Evolutionary conservation across 768 basidiomycete species (phyloP), one percentile per base, ranked within the genome.

Genomic region (Dioszegia aurantiaca): DNA sequence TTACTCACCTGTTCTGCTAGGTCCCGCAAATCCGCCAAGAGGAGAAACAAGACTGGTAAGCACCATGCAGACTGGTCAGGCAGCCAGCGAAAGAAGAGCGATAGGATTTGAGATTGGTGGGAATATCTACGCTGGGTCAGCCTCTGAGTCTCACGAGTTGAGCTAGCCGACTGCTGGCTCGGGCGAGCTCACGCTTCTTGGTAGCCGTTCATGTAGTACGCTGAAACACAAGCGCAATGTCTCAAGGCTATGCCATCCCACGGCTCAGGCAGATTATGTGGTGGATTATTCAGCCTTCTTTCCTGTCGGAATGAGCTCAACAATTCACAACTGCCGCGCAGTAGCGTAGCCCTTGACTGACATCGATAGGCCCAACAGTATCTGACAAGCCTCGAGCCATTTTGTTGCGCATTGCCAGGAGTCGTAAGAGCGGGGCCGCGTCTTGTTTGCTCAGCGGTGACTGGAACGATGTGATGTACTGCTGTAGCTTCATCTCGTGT

Each of bases 1-100:
- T 36, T 26, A 59, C 78, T 69, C 69, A 90, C 91, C 77, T 92
- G 88, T 65, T 86, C 85, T 1, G 91, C 91, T 21, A 95, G 80
- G 70, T 90, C 88, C 51, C 90, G 80, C 41, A 94, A 78, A 76
- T 93, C 90, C 51, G 86, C 80, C 27, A 93, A 75, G 36, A 90
- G 83, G 16, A 87, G 85, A 70, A 90, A 94, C 28, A 97, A 75
- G 0, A 86, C 86, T 19, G 86, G 88, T 2, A 97, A 77, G 27
- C 87, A 87, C 92, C 92, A 97, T 1, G 89, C 86, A 23, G 85
- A 85, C 70, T 89, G 87, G 58, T 82, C 83, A n/a, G 82, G 80
- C 61, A 93, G 87, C 78, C 84, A 92, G 30, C 87, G 83, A 51
- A 86, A 83, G 77, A 91, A 90, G 2, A 84, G 75, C 14, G 88